Evolutionary conservation across 208 protist species (phyloP).

Genomic region (Acanthamoeba triangularis): DNA sequence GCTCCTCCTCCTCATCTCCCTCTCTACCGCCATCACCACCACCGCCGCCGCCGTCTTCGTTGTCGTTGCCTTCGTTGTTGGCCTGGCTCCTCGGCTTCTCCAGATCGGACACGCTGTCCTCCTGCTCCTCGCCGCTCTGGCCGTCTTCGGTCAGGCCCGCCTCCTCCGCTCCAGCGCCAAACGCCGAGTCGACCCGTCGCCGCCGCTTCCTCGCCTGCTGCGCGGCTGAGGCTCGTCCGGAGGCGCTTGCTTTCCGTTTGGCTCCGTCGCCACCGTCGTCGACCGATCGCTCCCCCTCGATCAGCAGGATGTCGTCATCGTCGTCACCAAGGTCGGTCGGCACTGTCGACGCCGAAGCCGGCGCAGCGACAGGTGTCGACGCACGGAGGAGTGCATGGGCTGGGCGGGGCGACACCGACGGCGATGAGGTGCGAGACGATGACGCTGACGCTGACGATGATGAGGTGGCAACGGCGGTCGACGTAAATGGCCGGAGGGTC

Average conservation of each 20-base stretch:
- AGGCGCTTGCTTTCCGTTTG: neutral
- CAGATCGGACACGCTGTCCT: neutral
- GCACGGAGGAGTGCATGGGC: too few species aligned
- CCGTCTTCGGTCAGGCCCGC: neutral
- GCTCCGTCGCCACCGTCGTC: too few species aligned
- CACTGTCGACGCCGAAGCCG: too few species aligned
- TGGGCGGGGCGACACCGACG: neutral
- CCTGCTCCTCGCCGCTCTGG: neutral
- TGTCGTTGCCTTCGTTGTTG: too few species aligned
- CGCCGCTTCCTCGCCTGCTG: neutral
- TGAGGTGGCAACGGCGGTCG: neutral
- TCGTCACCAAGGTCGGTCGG: neutral
- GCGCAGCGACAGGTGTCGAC: neutral
- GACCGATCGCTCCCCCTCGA: neutral
- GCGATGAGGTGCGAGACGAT: neutral
- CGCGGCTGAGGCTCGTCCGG: too few species aligned
- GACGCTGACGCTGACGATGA: neutral
- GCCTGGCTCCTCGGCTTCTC: too few species aligned
- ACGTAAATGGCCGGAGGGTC: neutral
- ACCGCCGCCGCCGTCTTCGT: too few species aligned
- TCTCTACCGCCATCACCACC: too few species aligned
- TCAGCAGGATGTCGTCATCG: neutral
- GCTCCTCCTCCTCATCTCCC: too few species aligned
- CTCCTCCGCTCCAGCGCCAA: neutral
- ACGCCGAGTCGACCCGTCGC: too few species aligned